phyloP scores from a whole-genome alignment of 1,139 yeast genomes.

The Diutina ranongensis region DNA sequence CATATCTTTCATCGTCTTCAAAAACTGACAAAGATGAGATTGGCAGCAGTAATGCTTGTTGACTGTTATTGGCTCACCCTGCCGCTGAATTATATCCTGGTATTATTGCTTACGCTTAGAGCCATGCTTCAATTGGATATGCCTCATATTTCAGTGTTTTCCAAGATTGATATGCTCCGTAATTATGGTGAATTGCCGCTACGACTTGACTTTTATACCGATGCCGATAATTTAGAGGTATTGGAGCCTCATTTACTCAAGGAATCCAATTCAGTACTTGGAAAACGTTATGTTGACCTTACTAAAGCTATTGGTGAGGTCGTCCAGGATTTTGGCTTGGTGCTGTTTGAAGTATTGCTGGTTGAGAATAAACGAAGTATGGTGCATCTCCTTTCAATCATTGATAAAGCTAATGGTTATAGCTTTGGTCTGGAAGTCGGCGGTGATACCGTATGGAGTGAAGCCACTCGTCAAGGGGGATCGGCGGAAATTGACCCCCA shows the following conservation, averaged over 20 bases:
- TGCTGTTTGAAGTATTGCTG: slow-evolving; percentile 78
- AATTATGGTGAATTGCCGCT: slow-evolving; percentile 57
- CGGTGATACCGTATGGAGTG: slow-evolving; percentile 94
- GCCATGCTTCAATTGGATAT: slow-evolving; percentile 37
- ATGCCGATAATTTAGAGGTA: slow-evolving; percentile 72
- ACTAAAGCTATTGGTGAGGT: slow-evolving; percentile 75
- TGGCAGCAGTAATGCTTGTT: slow-evolving; percentile 79
- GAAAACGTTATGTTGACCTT: slow-evolving; percentile 52
- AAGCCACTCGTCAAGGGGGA: slow-evolving; percentile 77
- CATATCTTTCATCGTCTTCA: slow-evolving; percentile 28
- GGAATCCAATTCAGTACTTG: slow-evolving; percentile 54
- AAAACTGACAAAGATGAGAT: slow-evolving; percentile 44
- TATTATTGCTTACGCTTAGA: slow-evolving; percentile 67
- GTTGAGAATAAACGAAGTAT: slow-evolving; percentile 87
- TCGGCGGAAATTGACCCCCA: slow-evolving; percentile 60
- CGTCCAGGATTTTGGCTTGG: slow-evolving; percentile 78
- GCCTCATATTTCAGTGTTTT: slow-evolving; percentile 43
- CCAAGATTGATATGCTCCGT: slow-evolving; percentile 75
- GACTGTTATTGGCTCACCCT: slow-evolving; percentile 80
- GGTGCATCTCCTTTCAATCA: slow-evolving; percentile 64
- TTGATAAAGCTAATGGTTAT: slow-evolving; percentile 91
- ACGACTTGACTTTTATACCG: slow-evolving; percentile 76
- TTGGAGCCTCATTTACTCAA: slow-evolving; percentile 58
- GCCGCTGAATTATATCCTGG: slow-evolving; percentile 86
- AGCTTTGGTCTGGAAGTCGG: slow-evolving; percentile 89